A percentile compares a stretch with the other conserved stretches of the same genome.
These are phyloP conservation scores for Coemansia guatemalensis DNA, from an alignment of 192 early-diverging fungal species.

Conservation along the genomic window DNA sequence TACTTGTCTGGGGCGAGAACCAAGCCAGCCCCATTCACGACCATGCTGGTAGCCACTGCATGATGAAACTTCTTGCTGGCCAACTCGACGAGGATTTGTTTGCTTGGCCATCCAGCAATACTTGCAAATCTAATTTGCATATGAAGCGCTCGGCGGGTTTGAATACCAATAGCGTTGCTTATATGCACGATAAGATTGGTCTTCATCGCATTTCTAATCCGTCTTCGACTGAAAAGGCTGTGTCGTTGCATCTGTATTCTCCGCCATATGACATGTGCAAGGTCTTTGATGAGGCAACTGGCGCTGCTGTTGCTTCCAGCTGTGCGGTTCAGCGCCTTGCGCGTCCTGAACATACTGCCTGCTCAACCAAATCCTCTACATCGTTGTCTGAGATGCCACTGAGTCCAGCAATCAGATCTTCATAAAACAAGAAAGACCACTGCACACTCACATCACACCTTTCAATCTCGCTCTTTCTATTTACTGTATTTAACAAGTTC, in stretches of 20 bases:
- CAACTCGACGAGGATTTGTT: slow-evolving; percentile 75
- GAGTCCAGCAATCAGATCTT: slow-evolving; percentile 16
- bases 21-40: slow-evolving; percentile 85
- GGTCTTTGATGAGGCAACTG: slow-evolving; percentile 79
- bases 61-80: slow-evolving; percentile 89
- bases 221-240: slow-evolving; percentile 54
- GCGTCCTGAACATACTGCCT: not conserved
- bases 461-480: no score
- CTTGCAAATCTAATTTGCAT: slow-evolving; percentile 24
- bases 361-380: not conserved
- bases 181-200: slow-evolving; percentile 90
- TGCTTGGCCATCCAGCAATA: slow-evolving; percentile 59
- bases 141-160: slow-evolving; percentile 52
- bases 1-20: slow-evolving; percentile 80
- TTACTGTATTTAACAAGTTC: slow-evolving; percentile 4
- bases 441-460: no score
- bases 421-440: not conserved
- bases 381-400: not conserved
- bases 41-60: slow-evolving; percentile 85
- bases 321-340: slow-evolving; percentile 33
- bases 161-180: slow-evolving; percentile 68
- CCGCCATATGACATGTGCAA: slow-evolving; percentile 83
- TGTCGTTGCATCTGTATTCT: slow-evolving; percentile 90
- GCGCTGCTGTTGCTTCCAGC: slow-evolving; percentile 27
- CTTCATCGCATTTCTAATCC: slow-evolving; percentile 81